Evolutionary conservation across 179 eudicot genomes (phyloP).

Genomic region (Drosera spatulata): DNA sequence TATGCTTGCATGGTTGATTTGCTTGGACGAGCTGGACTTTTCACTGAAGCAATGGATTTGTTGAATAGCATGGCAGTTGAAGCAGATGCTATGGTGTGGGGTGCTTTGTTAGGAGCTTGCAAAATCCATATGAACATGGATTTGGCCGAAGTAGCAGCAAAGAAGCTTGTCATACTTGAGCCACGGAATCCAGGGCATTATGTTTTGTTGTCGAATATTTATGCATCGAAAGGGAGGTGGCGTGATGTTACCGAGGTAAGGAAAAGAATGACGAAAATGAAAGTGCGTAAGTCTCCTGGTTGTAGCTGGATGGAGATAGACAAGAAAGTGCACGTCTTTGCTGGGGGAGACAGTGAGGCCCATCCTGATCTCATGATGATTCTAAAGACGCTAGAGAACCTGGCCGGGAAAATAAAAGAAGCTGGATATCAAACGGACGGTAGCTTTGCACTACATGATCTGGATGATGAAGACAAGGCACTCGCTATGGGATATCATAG

Average conservation of each 20-base stretch:
- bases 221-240: constrained; percentile 27
- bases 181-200: constrained; percentile 23
- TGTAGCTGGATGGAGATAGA: constrained; percentile 45
- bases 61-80: constrained; percentile 17
- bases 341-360: constrained; percentile 37
- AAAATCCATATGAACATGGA: constrained; percentile 20
- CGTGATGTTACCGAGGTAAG: constrained; percentile 26
- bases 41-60: constrained; percentile 30
- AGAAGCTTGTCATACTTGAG: constrained; percentile 21
- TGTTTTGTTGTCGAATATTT: constrained; percentile 23
- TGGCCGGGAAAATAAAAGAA: constrained; percentile 29
- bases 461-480: constrained; percentile 62
- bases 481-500: constrained; percentile 44
- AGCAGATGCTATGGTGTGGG: constrained; percentile 21
- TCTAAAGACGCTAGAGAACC: constrained; percentile 30
- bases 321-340: constrained; percentile 27
- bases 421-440: too few species aligned
- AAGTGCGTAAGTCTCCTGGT: constrained; percentile 37
- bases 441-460: constrained; percentile 37
- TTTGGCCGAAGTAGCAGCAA: constrained; percentile 20
- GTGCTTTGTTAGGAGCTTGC: constrained; percentile 35
- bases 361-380: constrained; percentile 41
- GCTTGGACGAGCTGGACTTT: constrained; percentile 30
- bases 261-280: constrained; percentile 15
- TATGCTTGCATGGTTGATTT: constrained; percentile 32